A percentile compares a stretch with the other conserved stretches of the same genome.
Conservation (phyloP, 1,139 yeast genomes). For the Debaryomyces sp. region DNA sequence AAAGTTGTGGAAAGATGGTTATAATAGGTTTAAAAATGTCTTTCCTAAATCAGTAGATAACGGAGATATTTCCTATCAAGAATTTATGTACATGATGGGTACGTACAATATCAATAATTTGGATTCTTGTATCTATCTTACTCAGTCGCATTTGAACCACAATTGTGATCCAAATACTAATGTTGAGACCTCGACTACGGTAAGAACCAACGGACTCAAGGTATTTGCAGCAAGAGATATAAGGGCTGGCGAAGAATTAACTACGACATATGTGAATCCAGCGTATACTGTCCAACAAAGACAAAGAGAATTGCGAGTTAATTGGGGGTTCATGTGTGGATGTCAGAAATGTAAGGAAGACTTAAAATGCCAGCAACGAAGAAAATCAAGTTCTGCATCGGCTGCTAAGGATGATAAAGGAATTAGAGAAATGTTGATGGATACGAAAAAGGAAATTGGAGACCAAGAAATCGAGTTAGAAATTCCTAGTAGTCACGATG, state of each 20-base stretch:
- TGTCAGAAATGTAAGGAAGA: constrained; percentile 71
- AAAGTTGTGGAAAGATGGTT: constrained; percentile 62
- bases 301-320: constrained; percentile 66
- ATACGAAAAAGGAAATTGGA: constrained; percentile 33
- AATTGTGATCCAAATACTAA: constrained; percentile 72
- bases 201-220: constrained; percentile 56
- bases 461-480: constrained; percentile 53
- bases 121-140: constrained; percentile 61
- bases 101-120: constrained; percentile 74
- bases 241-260: constrained; percentile 65
- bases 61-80: constrained; percentile 48
- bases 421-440: constrained; percentile 49
- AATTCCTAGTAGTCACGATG: constrained; percentile 38
- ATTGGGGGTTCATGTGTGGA: constrained; percentile 81
- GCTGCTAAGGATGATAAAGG: constrained; percentile 29
- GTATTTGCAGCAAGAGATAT: constrained; percentile 64
- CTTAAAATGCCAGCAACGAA: constrained; percentile 38
- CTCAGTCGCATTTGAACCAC: constrained; percentile 76
- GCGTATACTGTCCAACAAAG: constrained; percentile 63
- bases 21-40: constrained; percentile 48
- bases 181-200: constrained; percentile 50
- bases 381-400: constrained; percentile 32
- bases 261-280: constrained; percentile 73
- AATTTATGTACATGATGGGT: constrained; percentile 65
- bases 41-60: constrained; percentile 43